Percentiles rank a stretch among this genome's conserved stretches.
phyloP scores from a whole-genome alignment of 768 basidiomycete species.

The Mycena epipterygia region DNA sequence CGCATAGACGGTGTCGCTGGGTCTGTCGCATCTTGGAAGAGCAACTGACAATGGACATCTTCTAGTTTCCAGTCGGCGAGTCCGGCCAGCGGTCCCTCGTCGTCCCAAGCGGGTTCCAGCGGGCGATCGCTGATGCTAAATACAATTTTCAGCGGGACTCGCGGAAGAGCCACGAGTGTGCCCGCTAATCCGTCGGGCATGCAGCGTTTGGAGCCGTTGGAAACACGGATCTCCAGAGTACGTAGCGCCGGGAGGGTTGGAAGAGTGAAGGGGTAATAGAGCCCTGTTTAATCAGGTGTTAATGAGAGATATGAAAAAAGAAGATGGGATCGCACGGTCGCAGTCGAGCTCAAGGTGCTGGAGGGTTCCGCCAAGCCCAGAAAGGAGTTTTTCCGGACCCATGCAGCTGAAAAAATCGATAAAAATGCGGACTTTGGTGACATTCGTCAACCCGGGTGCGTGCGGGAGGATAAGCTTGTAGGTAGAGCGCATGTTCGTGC shows the following conservation, averaged over 20 bases:
- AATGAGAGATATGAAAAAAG: neutral
- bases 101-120: neutral
- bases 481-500: neutral
- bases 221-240: neutral
- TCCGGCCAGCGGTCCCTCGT: neutral
- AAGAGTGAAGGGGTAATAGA: neutral
- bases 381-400: neutral
- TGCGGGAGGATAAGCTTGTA: neutral
- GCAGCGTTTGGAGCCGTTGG: neutral
- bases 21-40: neutral
- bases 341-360: neutral
- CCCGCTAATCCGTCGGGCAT: neutral
- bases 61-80: neutral
- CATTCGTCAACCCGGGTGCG: neutral
- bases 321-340: neutral
- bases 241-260: neutral
- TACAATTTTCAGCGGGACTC: neutral
- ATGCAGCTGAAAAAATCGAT: neutral
- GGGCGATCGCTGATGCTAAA: neutral
- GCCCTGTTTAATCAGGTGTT: neutral
- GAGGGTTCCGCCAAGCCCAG: neutral
- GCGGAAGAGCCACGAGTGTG: neutral
- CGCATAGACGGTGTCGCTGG: neutral
- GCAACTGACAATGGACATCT: neutral
- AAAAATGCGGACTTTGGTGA: neutral